These are phyloP conservation scores for Tilletia setariae DNA, from an alignment of 1,284 basidiomycete genomes.

Conservation along the genomic window DNA sequence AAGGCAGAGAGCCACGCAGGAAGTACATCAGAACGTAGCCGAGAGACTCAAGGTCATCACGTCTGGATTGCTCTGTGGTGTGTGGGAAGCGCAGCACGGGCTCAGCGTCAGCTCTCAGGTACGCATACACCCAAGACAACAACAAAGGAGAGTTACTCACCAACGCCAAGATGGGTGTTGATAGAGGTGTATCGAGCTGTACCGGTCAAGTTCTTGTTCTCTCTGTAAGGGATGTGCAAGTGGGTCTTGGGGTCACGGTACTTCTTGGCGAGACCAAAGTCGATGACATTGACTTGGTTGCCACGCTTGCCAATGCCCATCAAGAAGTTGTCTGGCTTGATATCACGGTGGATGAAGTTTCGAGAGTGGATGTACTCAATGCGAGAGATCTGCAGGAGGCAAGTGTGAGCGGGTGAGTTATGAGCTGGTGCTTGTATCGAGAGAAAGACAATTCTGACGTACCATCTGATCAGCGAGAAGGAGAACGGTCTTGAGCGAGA, in stretches of 20 bases:
- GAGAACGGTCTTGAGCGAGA: constrained; percentile 93
- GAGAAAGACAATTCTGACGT: constrained; percentile 49
- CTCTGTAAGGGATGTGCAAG: constrained; percentile 96
- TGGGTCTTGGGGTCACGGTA: constrained; percentile 99
- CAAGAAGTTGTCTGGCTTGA: constrained; percentile 99
- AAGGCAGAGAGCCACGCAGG: constrained; percentile 52
- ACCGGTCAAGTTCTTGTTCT: constrained; percentile 99
- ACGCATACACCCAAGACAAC: not conserved
- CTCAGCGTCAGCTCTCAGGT: not conserved
- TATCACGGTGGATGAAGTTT: constrained; percentile 98
- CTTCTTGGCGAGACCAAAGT: constrained; percentile 99
- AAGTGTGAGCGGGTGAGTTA: not conserved
- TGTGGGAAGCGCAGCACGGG: not conserved
- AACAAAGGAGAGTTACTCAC: constrained; percentile 56
- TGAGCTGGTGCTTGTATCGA: not conserved
- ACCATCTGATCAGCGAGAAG: constrained; percentile 95
- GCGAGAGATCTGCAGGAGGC: constrained; percentile 74
- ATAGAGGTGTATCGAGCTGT: constrained; percentile 99
- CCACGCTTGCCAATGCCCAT: constrained; percentile 99
- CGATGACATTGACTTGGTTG: constrained; percentile 99
- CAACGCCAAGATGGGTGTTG: constrained; percentile 96
- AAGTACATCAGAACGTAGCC: constrained; percentile 55
- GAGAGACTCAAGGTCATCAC: constrained; percentile 53
- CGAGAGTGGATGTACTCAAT: constrained; percentile 99
- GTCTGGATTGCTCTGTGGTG: constrained; percentile 49